Evolutionary conservation across 306 rosid genomes (phyloP), one percentile per base, ranked within the genome.

Genomic region (Fragaria vesca): DNA sequence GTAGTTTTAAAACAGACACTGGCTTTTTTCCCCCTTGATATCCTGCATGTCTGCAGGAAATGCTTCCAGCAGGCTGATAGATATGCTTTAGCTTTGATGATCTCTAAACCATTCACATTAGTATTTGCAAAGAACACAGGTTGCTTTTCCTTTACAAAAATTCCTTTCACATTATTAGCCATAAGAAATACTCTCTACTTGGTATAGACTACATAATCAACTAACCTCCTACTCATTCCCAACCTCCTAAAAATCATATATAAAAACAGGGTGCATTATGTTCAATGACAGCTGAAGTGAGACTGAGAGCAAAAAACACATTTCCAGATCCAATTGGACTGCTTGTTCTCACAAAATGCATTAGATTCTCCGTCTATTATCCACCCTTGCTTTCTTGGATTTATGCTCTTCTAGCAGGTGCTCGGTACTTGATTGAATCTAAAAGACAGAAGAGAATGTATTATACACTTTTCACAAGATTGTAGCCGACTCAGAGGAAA

Each of bases 341-440:
- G 75, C 62, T 70, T 21, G 43, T 72, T 62, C 60, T 48, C 58
- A 77, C 28, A 40, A 78, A 5, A 75, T 62, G 54, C 68, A 51
- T 85, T 81, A 92, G 73, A 94, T 90, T 87, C 95, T 92, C 83
- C 97, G 92, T 82, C 98, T 83, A 75, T 92, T 90, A 83, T 89
- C 98, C 50, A 87, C 71, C 57, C 95, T 85, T 32, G 87, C 6
- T 82, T 88, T 94, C 88, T 94, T 94, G 52, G 91, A 65, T 42
- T 84, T 83, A 40, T 89, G 79, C 62, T 70, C 97, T 46, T 71
- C 89, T 83, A 87, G 84, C 55, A 79, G 54, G 62, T 84, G 86
- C 83, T 87, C 89, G 0, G 84, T 82, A 80, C 87, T 89, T 66
- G 97, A 85, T 81, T 76, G 85, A 86, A 90, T 90, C 98, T 92